Percentiles rank a stretch among this genome's conserved stretches.
phyloP scores from a whole-genome alignment of 78 protist species.

The Guillardia theta region DNA sequence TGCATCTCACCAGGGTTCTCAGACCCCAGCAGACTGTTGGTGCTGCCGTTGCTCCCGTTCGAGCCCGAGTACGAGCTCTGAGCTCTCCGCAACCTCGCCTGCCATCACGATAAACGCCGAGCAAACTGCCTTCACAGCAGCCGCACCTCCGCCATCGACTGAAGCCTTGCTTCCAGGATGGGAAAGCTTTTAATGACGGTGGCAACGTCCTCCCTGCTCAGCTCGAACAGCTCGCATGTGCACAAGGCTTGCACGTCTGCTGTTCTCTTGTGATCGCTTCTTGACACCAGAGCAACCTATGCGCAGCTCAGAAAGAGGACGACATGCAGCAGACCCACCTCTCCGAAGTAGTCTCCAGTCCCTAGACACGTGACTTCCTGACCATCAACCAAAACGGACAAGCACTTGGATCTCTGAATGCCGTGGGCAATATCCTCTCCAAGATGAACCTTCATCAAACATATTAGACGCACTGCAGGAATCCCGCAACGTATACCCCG shows the following conservation, averaged over 20 bases:
- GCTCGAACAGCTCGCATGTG: slow-evolving; percentile 23
- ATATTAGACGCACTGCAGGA: too few species aligned
- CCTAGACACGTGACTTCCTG: slow-evolving; percentile 9
- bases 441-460: too few species aligned
- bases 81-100: too few species aligned
- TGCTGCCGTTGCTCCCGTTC: too few species aligned
- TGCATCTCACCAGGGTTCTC: too few species aligned
- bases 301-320: not conserved
- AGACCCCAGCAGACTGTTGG: too few species aligned
- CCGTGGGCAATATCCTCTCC: not conserved
- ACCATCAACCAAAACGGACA: not conserved
- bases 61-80: too few species aligned
- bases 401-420: not conserved
- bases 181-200: not conserved
- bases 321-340: not conserved
- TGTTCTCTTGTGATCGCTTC: not conserved
- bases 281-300: not conserved
- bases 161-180: not conserved
- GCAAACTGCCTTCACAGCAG: not conserved
- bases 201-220: not conserved
- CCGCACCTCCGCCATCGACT: slow-evolving; percentile 2
- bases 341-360: slow-evolving; percentile 29
- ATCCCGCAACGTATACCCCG: not conserved
- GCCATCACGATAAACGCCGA: too few species aligned
- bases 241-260: not conserved